These are phyloP conservation scores for Graphiopsis chlorocephala DNA, from an alignment of 2,329 filamentous ascomycete species.

Conservation along the genomic window DNA sequence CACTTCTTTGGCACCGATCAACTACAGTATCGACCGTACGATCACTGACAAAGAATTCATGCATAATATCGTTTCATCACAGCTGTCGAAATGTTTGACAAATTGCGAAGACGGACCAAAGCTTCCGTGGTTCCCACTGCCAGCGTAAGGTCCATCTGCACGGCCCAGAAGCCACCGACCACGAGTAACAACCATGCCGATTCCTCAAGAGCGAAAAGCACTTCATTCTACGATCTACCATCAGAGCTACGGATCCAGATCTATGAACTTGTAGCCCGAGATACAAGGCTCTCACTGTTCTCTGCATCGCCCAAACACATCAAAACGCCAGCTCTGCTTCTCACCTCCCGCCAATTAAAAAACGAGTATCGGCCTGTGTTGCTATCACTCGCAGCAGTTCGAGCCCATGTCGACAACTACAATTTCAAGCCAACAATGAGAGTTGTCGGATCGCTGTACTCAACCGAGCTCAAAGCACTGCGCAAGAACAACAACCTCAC, in stretches of 20 bases:
- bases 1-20: neutral
- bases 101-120: neutral
- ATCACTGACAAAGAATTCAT: neutral
- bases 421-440: conserved; percentile 28
- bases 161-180: neutral
- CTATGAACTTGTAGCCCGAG: conserved; percentile 24
- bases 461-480: conserved; percentile 29
- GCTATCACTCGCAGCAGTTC: conserved; percentile 24
- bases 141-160: neutral
- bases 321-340: conserved; percentile 25
- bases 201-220: neutral
- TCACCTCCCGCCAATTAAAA: conserved; percentile 25
- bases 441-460: conserved; percentile 25
- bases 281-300: conserved; percentile 17
- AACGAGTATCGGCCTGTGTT: conserved; percentile 29
- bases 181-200: neutral
- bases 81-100: neutral
- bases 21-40: neutral
- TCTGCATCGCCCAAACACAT: neutral
- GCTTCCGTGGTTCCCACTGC: neutral
- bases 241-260: conserved; percentile 32
- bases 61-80: neutral
- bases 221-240: conserved; percentile 30
- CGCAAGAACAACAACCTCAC: conserved; percentile 24
- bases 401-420: conserved; percentile 24